These are phyloP conservation scores for Paramecium biaurelia DNA, from an alignment of 73 alveolate species.

Conservation along the genomic window DNA sequence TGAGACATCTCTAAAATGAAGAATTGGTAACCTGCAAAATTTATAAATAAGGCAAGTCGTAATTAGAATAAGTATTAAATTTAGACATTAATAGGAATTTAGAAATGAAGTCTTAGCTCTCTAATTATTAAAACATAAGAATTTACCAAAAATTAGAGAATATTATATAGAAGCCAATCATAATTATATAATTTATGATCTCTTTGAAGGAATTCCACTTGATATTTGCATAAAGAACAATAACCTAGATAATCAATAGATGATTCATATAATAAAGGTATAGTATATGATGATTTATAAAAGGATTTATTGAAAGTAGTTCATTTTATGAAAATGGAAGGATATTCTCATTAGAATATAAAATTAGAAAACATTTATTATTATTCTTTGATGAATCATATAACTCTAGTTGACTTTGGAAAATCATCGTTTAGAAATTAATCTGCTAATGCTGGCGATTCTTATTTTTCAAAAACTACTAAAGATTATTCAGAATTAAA, in stretches of 20 bases:
- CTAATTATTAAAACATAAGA: background rate
- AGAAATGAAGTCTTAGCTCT: background rate
- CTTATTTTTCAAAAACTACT: background rate
- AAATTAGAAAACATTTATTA: background rate
- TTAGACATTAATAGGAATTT: background rate
- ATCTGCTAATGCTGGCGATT: background rate
- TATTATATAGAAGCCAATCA: background rate
- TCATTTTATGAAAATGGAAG: background rate
- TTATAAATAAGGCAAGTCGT: background rate
- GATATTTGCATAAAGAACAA: background rate
- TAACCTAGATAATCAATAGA: background rate
- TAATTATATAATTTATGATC: background rate
- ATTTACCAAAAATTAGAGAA: background rate
- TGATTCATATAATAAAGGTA: background rate
- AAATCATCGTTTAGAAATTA: background rate
- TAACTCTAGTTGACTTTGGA: background rate
- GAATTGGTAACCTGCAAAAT: background rate
- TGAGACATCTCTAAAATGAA: background rate
- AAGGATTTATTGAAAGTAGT: background rate
- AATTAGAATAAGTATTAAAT: background rate
- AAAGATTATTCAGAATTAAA: background rate
- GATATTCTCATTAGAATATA: background rate
- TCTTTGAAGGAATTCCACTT: background rate
- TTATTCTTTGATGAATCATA: background rate
- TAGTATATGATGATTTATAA: background rate